Evolutionary conservation across 768 basidiomycete species (phyloP).

Genomic region (Boletus vermiculosoides): DNA sequence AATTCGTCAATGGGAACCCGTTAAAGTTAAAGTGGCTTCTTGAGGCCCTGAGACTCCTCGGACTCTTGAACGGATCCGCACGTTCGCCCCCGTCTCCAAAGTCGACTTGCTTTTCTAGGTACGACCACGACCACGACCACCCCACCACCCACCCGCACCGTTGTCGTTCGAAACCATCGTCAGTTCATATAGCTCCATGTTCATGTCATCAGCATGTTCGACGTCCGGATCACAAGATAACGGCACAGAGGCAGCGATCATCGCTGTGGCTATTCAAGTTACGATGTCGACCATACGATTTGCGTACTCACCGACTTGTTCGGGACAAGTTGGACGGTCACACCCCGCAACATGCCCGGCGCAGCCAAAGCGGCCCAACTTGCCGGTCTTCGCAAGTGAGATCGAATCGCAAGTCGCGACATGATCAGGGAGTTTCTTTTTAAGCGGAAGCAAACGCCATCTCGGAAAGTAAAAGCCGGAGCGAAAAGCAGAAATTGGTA

Average conservation of each 20-base stretch:
- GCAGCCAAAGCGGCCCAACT: neutral
- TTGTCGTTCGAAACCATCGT: neutral
- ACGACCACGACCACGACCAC: neutral
- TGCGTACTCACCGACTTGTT: neutral
- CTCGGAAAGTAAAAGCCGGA: neutral
- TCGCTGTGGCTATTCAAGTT: neutral
- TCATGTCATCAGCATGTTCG: no score
- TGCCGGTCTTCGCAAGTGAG: neutral
- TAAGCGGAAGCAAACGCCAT: neutral
- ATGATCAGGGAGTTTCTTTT: neutral
- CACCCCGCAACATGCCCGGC: neutral
- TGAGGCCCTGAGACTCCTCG: neutral
- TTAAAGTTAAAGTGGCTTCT: neutral
- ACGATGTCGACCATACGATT: no score
- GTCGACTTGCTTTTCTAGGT: neutral
- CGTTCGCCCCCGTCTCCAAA: neutral
- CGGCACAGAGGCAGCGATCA: neutral
- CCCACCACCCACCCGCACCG: neutral
- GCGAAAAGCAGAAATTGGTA: neutral
- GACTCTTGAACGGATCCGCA: constrained; percentile 3
- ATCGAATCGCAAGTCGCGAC: neutral
- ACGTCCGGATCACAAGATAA: neutral
- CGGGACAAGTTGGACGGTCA: neutral
- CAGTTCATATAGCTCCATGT: neutral
- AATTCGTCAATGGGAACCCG: neutral